A percentile compares a stretch with the other conserved stretches of the same genome.
Evolutionary conservation across 2,329 filamentous ascomycete genomes (phyloP).

Genomic region (Aaosphaeria pasadenensis): DNA sequence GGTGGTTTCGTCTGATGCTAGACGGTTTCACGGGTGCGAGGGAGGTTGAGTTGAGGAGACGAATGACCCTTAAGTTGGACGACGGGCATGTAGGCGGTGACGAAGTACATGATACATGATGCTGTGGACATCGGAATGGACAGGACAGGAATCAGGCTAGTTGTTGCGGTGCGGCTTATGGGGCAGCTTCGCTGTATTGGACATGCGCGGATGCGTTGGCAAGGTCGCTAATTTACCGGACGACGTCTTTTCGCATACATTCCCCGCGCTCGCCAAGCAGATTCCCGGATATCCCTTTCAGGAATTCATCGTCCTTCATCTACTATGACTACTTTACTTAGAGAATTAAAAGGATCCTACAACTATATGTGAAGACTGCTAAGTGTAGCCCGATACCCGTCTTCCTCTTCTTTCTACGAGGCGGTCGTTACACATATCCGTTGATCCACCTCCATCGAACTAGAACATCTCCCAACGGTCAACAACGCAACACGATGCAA

Average conservation of each 20-base stretch:
- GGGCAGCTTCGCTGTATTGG: conserved; percentile 23
- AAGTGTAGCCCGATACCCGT: too few relatives aligned
- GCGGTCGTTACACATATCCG: too few relatives aligned
- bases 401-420: too few relatives aligned
- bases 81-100: conserved; percentile 32
- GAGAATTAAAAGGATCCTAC: too few relatives aligned
- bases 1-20: conserved; percentile 9
- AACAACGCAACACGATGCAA: too few relatives aligned
- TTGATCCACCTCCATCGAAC: too few relatives aligned
- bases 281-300: neutral
- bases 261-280: neutral
- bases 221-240: conserved; percentile 19
- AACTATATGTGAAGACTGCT: too few relatives aligned
- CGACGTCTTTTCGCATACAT: conserved; percentile 5
- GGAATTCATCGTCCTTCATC: too few relatives aligned
- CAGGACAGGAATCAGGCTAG: conserved; percentile 24
- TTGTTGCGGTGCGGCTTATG: conserved; percentile 25
- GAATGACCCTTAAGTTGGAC: conserved; percentile 20
- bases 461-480: too few relatives aligned
- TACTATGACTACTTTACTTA: too few relatives aligned
- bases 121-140: conserved; percentile 20
- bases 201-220: conserved; percentile 38
- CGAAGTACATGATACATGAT: conserved; percentile 37
- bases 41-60: conserved; percentile 10
- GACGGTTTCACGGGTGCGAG: conserved; percentile 14